Evolutionary conservation across 2,329 filamentous ascomycete genomes (phyloP).

Genomic region (Aspergillus aculeatinus): DNA sequence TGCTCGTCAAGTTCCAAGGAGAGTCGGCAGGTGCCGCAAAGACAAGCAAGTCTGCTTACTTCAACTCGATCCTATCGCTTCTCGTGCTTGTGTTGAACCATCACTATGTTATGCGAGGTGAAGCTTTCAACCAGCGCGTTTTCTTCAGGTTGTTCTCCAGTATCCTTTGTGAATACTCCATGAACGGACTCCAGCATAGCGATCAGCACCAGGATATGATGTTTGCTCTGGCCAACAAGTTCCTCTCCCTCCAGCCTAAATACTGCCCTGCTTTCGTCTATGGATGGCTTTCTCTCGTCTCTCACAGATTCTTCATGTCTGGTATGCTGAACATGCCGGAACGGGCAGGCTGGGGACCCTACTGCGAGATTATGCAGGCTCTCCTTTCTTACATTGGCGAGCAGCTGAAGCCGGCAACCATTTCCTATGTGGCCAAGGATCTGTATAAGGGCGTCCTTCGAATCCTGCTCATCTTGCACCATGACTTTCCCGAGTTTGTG

Average conservation of each 20-base stretch:
- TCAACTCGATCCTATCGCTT: slow-evolving; percentile 77
- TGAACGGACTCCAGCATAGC: slow-evolving; percentile 57
- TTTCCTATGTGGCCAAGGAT: slow-evolving; percentile 70
- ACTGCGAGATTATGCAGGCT: slow-evolving; percentile 70
- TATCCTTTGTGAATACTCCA: slow-evolving; percentile 72
- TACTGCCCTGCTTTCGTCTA: slow-evolving; percentile 81
- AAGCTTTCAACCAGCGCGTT: slow-evolving; percentile 80
- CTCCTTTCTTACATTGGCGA: slow-evolving; percentile 74
- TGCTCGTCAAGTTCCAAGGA: slow-evolving; percentile 71
- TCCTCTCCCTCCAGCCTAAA: slow-evolving; percentile 72
- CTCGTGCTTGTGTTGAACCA: slow-evolving; percentile 78
- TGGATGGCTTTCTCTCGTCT: slow-evolving; percentile 77
- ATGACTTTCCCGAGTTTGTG: slow-evolving; percentile 92
- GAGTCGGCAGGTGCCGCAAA: slow-evolving; percentile 60
- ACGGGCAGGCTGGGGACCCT: slow-evolving; percentile 71
- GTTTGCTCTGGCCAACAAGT: slow-evolving; percentile 67
- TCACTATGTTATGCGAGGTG: slow-evolving; percentile 76
- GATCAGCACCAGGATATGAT: slow-evolving; percentile 68
- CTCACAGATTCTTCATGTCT: slow-evolving; percentile 83
- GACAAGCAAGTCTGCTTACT: slow-evolving; percentile 65
- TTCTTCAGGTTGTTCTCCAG: slow-evolving; percentile 89
- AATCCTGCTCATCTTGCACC: slow-evolving; percentile 79
- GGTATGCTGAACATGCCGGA: slow-evolving; percentile 68
- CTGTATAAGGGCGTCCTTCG: slow-evolving; percentile 83
- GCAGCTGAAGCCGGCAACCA: slow-evolving; percentile 70